Percentiles rank a stretch among this genome's conserved stretches.
These are phyloP conservation scores for Aspergillus ostianus DNA, from an alignment of 495 filamentous ascomycete species.

Conservation along the genomic window DNA sequence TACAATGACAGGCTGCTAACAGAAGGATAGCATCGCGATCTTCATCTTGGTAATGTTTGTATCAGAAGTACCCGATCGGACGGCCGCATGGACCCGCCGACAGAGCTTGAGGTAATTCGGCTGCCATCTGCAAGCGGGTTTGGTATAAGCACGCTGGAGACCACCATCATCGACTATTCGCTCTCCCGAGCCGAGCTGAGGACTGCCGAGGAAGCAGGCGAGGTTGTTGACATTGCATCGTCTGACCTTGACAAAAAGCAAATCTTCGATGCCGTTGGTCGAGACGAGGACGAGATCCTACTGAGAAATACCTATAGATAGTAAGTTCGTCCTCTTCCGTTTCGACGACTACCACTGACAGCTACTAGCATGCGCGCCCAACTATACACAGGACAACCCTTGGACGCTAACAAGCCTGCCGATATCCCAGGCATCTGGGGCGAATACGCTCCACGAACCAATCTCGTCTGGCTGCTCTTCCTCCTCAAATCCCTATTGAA, in stretches of 20 bases:
- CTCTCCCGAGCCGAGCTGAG: constrained; percentile 63
- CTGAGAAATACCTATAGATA: constrained; percentile 43
- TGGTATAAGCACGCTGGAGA: constrained; percentile 66
- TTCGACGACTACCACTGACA: constrained; percentile 9
- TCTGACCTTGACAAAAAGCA: constrained; percentile 47
- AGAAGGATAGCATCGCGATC: constrained; percentile 65
- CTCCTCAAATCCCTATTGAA: constrained; percentile 47
- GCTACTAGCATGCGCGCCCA: constrained; percentile 38
- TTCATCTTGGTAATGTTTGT: constrained; percentile 87
- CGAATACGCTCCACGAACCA: constrained; percentile 47
- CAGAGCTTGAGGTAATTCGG: constrained; percentile 29
- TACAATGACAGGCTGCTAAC: constrained; percentile 9
- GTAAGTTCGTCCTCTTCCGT: constrained; percentile 24
- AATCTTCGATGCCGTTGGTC: constrained; percentile 44
- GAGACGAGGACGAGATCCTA: constrained; percentile 43
- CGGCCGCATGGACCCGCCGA: constrained; percentile 34
- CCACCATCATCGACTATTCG: constrained; percentile 89
- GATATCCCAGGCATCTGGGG: constrained; percentile 44
- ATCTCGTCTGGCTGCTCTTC: constrained; percentile 52
- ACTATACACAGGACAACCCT: constrained; percentile 37
- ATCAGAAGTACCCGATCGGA: constrained; percentile 49
- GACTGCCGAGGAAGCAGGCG: constrained; percentile 21
- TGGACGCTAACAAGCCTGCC: constrained; percentile 28
- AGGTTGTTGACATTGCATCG: constrained; percentile 37
- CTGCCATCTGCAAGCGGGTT: constrained; percentile 49